Evolutionary conservation across 2,329 filamentous ascomycete genomes (phyloP).

Genomic region (Alternaria brassicicola): DNA sequence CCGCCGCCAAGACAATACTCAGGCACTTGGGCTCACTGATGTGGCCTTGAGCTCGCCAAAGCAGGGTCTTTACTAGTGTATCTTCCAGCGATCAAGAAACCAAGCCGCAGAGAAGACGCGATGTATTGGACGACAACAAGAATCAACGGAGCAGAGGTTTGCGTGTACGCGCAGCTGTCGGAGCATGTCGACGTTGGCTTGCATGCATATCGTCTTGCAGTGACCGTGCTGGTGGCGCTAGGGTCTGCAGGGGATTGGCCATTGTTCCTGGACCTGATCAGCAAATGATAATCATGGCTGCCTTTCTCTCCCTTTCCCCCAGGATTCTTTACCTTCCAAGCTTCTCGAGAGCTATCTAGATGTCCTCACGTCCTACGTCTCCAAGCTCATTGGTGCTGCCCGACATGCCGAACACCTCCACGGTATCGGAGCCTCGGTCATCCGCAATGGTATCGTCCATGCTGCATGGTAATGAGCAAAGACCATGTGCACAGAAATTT

Average conservation of each 20-base stretch:
- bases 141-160: background rate
- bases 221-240: constrained; percentile 45
- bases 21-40: constrained; percentile 37
- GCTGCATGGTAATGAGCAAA: background rate
- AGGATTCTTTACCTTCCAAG: background rate
- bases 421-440: background rate
- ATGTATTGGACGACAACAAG: background rate
- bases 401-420: background rate
- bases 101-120: background rate
- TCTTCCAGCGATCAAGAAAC: constrained; percentile 1
- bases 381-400: background rate
- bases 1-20: constrained; percentile 39
- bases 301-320: constrained; percentile 2
- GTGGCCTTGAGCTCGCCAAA: constrained; percentile 41
- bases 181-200: constrained; percentile 36
- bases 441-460: constrained; percentile 1
- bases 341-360: background rate
- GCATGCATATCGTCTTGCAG: constrained; percentile 39
- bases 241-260: constrained; percentile 42
- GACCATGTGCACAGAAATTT: background rate
- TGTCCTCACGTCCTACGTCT: background rate
- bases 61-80: constrained; percentile 22
- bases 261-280: constrained; percentile 27
- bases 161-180: constrained; percentile 21
- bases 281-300: constrained; percentile 7